Percentiles rank a stretch among this genome's conserved stretches.
Conservation (phyloP, 495 filamentous ascomycete genomes). For the Penicillium paxilli region DNA sequence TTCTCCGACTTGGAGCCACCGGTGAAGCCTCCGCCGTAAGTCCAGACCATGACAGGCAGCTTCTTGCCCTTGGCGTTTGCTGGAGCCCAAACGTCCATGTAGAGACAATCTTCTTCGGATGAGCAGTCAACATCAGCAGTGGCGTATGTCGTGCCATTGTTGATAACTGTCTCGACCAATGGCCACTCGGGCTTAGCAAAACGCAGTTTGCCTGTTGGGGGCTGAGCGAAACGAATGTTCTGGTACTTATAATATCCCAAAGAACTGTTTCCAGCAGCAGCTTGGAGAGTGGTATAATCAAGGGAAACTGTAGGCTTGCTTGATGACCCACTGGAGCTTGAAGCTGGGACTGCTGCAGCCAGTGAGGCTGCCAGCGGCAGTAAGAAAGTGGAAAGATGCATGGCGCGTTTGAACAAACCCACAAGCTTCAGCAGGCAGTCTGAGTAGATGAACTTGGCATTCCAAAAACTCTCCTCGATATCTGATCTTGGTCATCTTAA, state of each 20-base stretch:
- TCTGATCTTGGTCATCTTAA: background rate
- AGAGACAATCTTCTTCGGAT: conserved; percentile 41
- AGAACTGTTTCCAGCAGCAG: conserved; percentile 15
- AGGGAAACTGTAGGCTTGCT: conserved; percentile 11
- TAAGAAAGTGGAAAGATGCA: background rate
- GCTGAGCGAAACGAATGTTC: conserved; percentile 59
- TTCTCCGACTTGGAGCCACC: conserved; percentile 30
- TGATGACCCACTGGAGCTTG: background rate
- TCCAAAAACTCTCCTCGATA: no score
- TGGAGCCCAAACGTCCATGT: conserved; percentile 41
- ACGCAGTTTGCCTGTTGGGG: conserved; percentile 52
- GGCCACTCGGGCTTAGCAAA: conserved; percentile 57
- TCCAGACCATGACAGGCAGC: conserved; percentile 41
- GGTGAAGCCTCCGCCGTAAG: conserved; percentile 45
- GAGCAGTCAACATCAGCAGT: conserved; percentile 34
- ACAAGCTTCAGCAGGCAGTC: background rate
- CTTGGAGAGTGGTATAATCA: conserved; percentile 16
- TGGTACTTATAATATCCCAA: conserved; percentile 28
- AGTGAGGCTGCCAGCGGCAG: conserved; percentile 6
- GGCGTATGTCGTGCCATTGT: conserved; percentile 16
- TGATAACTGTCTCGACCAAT: conserved; percentile 39
- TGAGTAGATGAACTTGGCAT: background rate
- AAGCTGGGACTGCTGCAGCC: conserved; percentile 5
- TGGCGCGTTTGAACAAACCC: background rate
- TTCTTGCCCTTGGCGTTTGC: conserved; percentile 24